Evolutionary conservation across 495 filamentous ascomycete genomes (phyloP).

Genomic region (Cercophora sp.): DNA sequence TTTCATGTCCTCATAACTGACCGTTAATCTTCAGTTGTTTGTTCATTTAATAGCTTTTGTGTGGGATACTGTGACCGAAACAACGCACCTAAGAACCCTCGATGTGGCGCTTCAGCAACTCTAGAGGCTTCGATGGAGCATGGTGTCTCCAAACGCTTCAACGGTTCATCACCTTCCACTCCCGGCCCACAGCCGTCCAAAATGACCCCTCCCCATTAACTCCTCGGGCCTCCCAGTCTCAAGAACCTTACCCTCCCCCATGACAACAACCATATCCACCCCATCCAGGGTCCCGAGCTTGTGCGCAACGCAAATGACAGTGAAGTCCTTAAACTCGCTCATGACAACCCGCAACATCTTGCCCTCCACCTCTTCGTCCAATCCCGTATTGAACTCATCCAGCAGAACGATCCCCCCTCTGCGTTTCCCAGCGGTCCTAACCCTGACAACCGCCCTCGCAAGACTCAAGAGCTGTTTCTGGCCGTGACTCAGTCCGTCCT

Average conservation of each 20-base stretch:
- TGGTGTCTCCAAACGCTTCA: too few species aligned
- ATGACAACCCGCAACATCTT: neutral
- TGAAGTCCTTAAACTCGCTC: neutral
- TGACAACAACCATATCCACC: neutral
- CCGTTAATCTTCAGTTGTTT: too few species aligned
- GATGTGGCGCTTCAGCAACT: too few species aligned
- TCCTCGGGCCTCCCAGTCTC: neutral
- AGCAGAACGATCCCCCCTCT: neutral
- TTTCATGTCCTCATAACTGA: too few species aligned
- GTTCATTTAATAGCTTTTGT: too few species aligned
- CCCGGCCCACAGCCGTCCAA: too few species aligned
- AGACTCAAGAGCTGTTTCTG: slow-evolving; percentile 1
- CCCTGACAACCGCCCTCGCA: neutral
- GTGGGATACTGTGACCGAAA: too few species aligned
- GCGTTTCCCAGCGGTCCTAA: neutral
- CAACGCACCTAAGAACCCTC: too few species aligned
- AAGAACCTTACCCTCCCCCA: neutral
- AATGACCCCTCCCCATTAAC: neutral
- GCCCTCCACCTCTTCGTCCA: neutral
- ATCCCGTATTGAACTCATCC: neutral
- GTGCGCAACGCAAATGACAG: neutral
- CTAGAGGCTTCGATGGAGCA: too few species aligned
- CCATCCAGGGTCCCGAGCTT: neutral
- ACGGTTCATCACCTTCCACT: too few species aligned
- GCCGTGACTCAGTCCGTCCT: neutral